A percentile compares a stretch with the other conserved stretches of the same genome.
Conservation (phyloP, 169 alveolate species). For the Plasmodium sp. region DNA sequence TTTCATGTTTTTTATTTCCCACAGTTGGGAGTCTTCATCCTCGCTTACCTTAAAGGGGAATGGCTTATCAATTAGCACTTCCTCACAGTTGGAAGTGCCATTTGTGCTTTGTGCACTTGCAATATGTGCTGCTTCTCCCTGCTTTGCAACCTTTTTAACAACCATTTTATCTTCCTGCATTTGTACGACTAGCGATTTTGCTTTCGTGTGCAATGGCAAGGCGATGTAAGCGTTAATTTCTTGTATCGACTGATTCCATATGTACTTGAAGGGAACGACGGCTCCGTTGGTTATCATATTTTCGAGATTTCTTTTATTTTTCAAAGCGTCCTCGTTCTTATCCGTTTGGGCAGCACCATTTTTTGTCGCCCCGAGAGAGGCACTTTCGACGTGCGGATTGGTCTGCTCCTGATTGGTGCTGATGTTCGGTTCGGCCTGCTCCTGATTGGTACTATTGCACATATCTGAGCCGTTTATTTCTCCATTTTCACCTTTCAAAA, state of each 20-base stretch:
- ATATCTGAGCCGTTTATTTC: neutral
- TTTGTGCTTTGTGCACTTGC: neutral
- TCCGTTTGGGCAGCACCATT: neutral
- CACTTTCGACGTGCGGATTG: neutral
- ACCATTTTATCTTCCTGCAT: conserved; percentile 54
- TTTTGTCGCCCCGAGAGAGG: neutral
- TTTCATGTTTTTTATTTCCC: conserved; percentile 69
- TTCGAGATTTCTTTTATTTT: conserved; percentile 5
- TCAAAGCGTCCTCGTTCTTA: neutral
- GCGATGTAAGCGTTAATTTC: conserved; percentile 25
- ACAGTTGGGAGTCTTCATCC: conserved; percentile 70
- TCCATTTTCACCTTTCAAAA: conserved; percentile 12
- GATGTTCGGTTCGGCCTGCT: neutral
- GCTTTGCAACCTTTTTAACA: conserved; percentile 17
- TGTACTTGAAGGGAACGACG: conserved; percentile 53
- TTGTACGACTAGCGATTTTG: conserved; percentile 38
- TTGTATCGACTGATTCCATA: conserved; percentile 64
- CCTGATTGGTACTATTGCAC: neutral
- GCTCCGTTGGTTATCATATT: conserved; percentile 64
- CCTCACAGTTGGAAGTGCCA: neutral
- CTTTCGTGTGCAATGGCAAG: conserved; percentile 56
- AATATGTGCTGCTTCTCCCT: neutral
- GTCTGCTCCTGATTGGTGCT: neutral
- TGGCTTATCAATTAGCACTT: conserved; percentile 20
- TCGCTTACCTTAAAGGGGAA: conserved; percentile 42